Percentiles rank a stretch among this genome's conserved stretches.
Conservation (phyloP, 2,329 filamentous ascomycete genomes). For the Zalaria sp. region DNA sequence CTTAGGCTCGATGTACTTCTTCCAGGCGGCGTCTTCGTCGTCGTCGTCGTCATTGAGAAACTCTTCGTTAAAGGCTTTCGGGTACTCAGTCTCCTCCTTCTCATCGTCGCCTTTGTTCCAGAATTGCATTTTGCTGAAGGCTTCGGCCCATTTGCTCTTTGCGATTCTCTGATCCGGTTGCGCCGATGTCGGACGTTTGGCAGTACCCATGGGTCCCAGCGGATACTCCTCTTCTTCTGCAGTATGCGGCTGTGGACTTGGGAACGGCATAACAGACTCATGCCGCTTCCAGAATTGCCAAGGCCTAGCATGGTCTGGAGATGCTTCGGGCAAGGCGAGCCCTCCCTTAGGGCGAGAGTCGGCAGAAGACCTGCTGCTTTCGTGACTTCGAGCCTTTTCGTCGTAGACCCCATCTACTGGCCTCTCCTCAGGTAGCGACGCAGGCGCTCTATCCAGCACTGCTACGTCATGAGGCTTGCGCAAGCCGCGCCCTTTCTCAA, state of each 20-base stretch:
- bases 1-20: slow-evolving; percentile 64
- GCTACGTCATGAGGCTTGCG: slow-evolving; percentile 2
- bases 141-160: slow-evolving; percentile 14
- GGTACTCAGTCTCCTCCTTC: slow-evolving; percentile 34
- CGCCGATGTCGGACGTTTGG: slow-evolving; percentile 1
- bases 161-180: slow-evolving; percentile 7
- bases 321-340: neutral
- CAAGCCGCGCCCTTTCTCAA: neutral
- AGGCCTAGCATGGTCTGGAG: neutral
- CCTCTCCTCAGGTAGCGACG: too few relatives aligned
- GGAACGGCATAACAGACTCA: slow-evolving; percentile 19
- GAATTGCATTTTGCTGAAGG: slow-evolving; percentile 13
- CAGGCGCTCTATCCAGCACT: neutral
- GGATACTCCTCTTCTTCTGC: slow-evolving; percentile 19
- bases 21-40: slow-evolving; percentile 59
- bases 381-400: too few relatives aligned
- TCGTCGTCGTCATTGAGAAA: slow-evolving; percentile 41
- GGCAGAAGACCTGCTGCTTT: neutral
- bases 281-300: neutral
- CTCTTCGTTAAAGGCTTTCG: slow-evolving; percentile 46
- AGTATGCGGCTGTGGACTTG: slow-evolving; percentile 28
- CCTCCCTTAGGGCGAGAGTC: neutral
- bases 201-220: slow-evolving; percentile 6
- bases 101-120: slow-evolving; percentile 15
- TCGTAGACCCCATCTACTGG: too few relatives aligned